Base-by-base conservation (phyloP, 805 yeast species). In the Vanderwaltozyma verrucispora region DNA sequence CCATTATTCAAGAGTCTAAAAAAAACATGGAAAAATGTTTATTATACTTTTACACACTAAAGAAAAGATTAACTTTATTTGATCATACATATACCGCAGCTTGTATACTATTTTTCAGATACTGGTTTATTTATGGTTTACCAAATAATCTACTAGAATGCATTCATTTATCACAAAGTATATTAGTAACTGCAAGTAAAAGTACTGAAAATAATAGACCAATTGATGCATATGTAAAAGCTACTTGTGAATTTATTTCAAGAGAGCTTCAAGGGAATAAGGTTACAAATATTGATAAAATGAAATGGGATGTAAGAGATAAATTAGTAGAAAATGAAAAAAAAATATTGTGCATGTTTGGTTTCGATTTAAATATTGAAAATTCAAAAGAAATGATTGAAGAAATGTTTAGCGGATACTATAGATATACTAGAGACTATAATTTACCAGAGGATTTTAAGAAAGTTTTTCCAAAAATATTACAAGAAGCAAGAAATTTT, bases 21-120 rank as follows among this genome's bases (percentile, higher is more conserved):
- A 54, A 45, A 36, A 49, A 46, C 32, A 56, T 60, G 56, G 63
- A 59, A 33, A 54, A 52, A 32, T 56, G 62, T 42, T 34, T 60
- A 26, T 47, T 58, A 45, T 59, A 55, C 37, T 57, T 60, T 27
- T 59, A 60, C 36, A 54, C 53, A n/a, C 44, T 59, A 40, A 59
- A 58, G 37, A 57, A 58, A 37, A 53, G 51, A 30, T 41, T 60
- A 29, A 55, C 51, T 17, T 40, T 59, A 2, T 56, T 57, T 36
- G 63, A 60, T 33, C 63, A 59, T 32, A 56, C 63, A 1, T 60
- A 59, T 33, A 58, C 63, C 1, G 60, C 62, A 3, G 50, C 63
- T 16, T 51, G 62, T 39, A 53, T 56, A 11, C 39, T 59, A 16
- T 54, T 59, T 32, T 60, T 49, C 47, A 46, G 64, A 30, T 57